Evolutionary conservation across 805 yeast species (phyloP).

Genomic region (Saccharomyces eubayanus): DNA sequence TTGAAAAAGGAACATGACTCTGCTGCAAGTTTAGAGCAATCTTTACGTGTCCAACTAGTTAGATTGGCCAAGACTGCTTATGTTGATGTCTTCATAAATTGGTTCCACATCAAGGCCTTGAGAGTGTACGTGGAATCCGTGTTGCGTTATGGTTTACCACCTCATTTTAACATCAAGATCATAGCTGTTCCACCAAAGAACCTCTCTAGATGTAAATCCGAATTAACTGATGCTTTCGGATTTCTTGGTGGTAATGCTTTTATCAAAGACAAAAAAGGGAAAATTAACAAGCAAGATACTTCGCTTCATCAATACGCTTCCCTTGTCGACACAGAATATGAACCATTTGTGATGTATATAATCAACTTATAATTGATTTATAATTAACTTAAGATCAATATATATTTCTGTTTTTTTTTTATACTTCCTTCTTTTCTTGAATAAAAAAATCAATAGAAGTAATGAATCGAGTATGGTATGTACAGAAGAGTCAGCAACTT

Average conservation of each 20-base stretch:
- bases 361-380: constrained; percentile 11
- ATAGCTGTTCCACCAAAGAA: constrained; percentile 41
- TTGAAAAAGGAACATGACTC: constrained; percentile 71
- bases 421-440: neutral
- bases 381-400: constrained; percentile 23
- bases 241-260: constrained; percentile 90
- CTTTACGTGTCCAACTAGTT: constrained; percentile 64
- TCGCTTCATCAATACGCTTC: constrained; percentile 82
- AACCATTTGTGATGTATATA: constrained; percentile 64
- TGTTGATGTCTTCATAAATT: constrained; percentile 70
- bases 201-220: constrained; percentile 53
- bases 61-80: constrained; percentile 86
- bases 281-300: constrained; percentile 46
- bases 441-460: neutral
- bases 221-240: constrained; percentile 68
- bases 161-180: constrained; percentile 59
- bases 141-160: constrained; percentile 93
- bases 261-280: constrained; percentile 56
- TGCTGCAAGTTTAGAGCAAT: constrained; percentile 66
- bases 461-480: neutral
- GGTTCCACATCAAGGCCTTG: constrained; percentile 85
- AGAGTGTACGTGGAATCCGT: constrained; percentile 89
- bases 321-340: constrained; percentile 88
- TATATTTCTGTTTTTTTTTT: neutral
- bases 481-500: neutral